A percentile compares a stretch with the other conserved stretches of the same genome.
phyloP scores from a whole-genome alignment of 441 rosid genomes.

The Eutrema salsugineum region DNA sequence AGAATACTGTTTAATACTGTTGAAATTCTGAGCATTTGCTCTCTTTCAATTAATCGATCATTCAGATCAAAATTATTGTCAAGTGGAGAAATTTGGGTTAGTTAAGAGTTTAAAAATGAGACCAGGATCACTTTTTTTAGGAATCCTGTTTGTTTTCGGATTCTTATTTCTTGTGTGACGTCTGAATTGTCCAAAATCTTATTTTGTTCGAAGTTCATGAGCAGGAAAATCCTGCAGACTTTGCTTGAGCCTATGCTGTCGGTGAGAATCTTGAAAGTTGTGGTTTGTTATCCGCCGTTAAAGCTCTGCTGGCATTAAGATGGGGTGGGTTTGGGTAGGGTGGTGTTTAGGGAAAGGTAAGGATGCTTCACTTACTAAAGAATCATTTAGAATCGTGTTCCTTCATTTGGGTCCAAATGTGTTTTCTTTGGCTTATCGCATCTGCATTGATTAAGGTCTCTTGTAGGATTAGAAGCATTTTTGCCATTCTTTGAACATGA shows the following conservation, averaged over 20 bases:
- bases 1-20: not conserved
- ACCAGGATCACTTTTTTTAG: not conserved
- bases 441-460: not conserved
- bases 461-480: not conserved
- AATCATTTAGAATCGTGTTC: not conserved
- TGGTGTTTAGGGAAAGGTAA: constrained; percentile 39
- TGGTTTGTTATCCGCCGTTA: constrained; percentile 27
- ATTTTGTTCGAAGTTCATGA: constrained; percentile 29
- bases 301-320: constrained; percentile 34
- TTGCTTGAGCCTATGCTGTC: constrained; percentile 33
- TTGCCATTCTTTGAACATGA: not conserved
- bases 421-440: not conserved
- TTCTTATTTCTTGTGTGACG: not conserved
- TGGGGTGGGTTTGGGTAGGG: constrained; percentile 41
- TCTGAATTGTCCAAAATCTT: not conserved
- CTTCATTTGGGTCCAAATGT: not conserved
- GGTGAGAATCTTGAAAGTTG: constrained; percentile 31
- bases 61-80: not conserved
- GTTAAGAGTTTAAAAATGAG: not conserved
- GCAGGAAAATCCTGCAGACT: constrained; percentile 34
- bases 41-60: not conserved
- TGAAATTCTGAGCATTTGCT: not conserved
- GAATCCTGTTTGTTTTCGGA: not conserved
- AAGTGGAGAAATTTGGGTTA: not conserved
- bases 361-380: constrained; percentile 20